Evolutionary conservation across 2,329 filamentous ascomycete genomes (phyloP).

Genomic region (Diaporthe aspalathi): DNA sequence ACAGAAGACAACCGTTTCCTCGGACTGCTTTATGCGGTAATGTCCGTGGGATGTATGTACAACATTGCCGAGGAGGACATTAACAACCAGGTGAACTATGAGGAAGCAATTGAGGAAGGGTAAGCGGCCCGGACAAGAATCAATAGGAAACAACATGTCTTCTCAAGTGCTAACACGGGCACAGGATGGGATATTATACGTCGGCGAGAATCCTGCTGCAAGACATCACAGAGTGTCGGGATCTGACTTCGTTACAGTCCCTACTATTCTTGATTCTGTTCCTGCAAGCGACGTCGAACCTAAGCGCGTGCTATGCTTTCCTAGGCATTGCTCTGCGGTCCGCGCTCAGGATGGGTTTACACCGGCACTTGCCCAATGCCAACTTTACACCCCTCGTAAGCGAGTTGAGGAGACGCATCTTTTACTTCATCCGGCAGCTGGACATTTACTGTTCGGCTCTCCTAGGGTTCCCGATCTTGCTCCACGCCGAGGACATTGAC

Average conservation of each 20-base stretch:
- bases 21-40: slow-evolving; percentile 76
- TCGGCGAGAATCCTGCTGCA: slow-evolving; percentile 73
- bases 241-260: slow-evolving; percentile 79
- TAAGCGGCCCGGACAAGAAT: slow-evolving; percentile 46
- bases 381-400: slow-evolving; percentile 72
- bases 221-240: slow-evolving; percentile 76
- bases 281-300: slow-evolving; percentile 80
- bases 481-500: slow-evolving; percentile 74
- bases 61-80: slow-evolving; percentile 65
- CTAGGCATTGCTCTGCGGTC: slow-evolving; percentile 82
- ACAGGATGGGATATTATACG: slow-evolving; percentile 80
- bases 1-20: slow-evolving; percentile 76
- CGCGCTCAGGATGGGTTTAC: slow-evolving; percentile 81
- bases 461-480: slow-evolving; percentile 73
- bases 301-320: slow-evolving; percentile 84
- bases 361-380: slow-evolving; percentile 76
- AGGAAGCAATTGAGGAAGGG: slow-evolving; percentile 67
- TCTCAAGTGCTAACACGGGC: slow-evolving; percentile 41
- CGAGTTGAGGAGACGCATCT: slow-evolving; percentile 72
- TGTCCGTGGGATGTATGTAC: slow-evolving; percentile 81
- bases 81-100: slow-evolving; percentile 61
- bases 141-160: not conserved
- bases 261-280: slow-evolving; percentile 85
- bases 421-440: slow-evolving; percentile 77
- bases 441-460: slow-evolving; percentile 77